phyloP scores from a whole-genome alignment of 1,284 basidiomycete species.

The Heimioporus punctisporus region DNA sequence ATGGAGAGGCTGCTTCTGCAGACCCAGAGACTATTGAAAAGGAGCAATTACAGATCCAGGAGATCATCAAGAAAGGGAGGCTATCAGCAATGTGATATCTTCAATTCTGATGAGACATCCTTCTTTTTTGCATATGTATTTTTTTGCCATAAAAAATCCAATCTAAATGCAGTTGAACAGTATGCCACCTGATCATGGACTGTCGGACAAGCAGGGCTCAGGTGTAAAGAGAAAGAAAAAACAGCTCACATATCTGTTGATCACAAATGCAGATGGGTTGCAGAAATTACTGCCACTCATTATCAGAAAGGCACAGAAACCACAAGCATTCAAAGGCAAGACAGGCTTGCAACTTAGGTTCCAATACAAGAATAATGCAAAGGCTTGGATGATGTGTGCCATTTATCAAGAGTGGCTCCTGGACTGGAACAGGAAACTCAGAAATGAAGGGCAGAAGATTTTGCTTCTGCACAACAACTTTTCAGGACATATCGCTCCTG shows the following conservation, averaged over 20 bases:
- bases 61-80: neutral
- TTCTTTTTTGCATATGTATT: neutral
- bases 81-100: constrained; percentile 1
- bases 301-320: constrained; percentile 26
- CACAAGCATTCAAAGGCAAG: constrained; percentile 19
- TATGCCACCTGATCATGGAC: constrained; percentile 5
- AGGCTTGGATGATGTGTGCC: constrained; percentile 28
- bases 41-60: neutral
- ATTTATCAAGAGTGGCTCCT: constrained; percentile 17
- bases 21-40: neutral
- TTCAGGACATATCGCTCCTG: too few species aligned
- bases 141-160: neutral
- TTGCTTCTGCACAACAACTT: too few species aligned
- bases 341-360: constrained; percentile 18
- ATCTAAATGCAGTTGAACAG: neutral
- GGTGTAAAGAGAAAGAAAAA: neutral
- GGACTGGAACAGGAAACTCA: too few species aligned
- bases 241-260: constrained; percentile 19
- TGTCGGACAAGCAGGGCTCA: neutral
- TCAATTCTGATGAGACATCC: constrained; percentile 1
- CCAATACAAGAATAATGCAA: constrained; percentile 27
- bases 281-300: constrained; percentile 20
- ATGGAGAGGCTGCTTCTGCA: constrained; percentile 3
- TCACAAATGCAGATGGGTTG: constrained; percentile 24
- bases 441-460: too few species aligned